Conservation (phyloP, 2,329 filamentous ascomycete genomes). For the Sclerotinia nivalis region DNA sequence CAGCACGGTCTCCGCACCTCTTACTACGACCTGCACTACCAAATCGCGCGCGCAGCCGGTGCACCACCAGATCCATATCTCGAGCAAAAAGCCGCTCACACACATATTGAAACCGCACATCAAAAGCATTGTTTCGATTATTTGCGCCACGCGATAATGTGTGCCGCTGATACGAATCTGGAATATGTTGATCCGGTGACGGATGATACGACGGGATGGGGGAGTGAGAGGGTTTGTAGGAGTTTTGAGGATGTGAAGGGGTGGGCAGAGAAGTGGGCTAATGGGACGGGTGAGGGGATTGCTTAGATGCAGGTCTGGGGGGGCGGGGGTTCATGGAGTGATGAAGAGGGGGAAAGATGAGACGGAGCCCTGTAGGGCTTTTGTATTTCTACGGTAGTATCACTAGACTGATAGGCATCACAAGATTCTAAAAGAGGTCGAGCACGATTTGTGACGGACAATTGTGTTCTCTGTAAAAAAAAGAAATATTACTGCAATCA, state of each 20-base stretch:
- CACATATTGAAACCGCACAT: slow-evolving; percentile 13
- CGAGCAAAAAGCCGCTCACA: slow-evolving; percentile 6
- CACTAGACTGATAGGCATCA: neutral
- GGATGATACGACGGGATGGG: slow-evolving; percentile 27
- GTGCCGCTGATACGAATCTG: slow-evolving; percentile 27
- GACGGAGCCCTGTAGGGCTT: neutral
- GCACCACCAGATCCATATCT: neutral
- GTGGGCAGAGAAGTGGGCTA: slow-evolving; percentile 24
- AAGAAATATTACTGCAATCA: neutral
- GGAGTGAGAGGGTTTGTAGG: slow-evolving; percentile 25
- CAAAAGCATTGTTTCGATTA: slow-evolving; percentile 30
- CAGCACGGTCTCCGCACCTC: slow-evolving; percentile 17
- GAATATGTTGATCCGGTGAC: slow-evolving; percentile 22
- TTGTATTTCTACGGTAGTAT: neutral
- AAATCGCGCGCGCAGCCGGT: neutral
- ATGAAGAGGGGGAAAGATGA: too few relatives aligned
- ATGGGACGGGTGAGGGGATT: slow-evolving; percentile 14
- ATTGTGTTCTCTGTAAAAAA: neutral
- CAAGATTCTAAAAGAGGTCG: neutral
- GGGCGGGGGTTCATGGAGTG: neutral
- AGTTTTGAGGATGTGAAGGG: slow-evolving; percentile 26
- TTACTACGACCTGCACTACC: slow-evolving; percentile 10
- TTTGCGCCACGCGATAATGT: slow-evolving; percentile 28
- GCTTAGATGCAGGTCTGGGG: neutral
- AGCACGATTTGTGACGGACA: neutral